Evolutionary conservation across 495 filamentous ascomycete species (phyloP).

Genomic region (Penicillium macrosclerotiorum): DNA sequence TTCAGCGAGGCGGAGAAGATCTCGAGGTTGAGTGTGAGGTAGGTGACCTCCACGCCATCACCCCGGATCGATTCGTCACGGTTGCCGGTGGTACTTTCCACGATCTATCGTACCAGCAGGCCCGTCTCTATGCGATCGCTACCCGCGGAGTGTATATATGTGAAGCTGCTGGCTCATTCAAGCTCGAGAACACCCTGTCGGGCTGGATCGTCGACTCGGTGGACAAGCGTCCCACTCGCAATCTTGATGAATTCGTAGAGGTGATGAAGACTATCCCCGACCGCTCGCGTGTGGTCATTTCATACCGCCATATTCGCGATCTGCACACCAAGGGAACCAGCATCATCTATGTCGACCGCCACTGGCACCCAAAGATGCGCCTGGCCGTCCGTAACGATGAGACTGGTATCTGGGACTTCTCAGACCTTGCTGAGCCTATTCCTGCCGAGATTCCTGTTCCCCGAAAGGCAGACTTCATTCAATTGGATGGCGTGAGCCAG

Average conservation of each 20-base stretch:
- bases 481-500: slow-evolving; percentile 83
- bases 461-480: slow-evolving; percentile 82
- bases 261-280: slow-evolving; percentile 88
- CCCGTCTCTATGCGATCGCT: slow-evolving; percentile 87
- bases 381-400: slow-evolving; percentile 87
- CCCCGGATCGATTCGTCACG: slow-evolving; percentile 90
- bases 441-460: slow-evolving; percentile 69
- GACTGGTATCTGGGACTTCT: slow-evolving; percentile 93
- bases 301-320: slow-evolving; percentile 93
- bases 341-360: slow-evolving; percentile 88
- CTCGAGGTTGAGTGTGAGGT: slow-evolving; percentile 82
- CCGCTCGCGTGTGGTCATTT: slow-evolving; percentile 84
- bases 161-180: slow-evolving; percentile 92
- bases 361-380: slow-evolving; percentile 94
- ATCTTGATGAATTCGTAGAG: slow-evolving; percentile 85
- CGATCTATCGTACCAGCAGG: slow-evolving; percentile 92
- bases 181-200: slow-evolving; percentile 83
- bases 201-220: slow-evolving; percentile 94
- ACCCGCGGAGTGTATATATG: slow-evolving; percentile 92
- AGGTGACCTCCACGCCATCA: slow-evolving; percentile 90
- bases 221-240: slow-evolving; percentile 83
- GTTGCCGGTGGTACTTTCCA: slow-evolving; percentile 94
- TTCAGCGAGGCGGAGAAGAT: slow-evolving; percentile 87
- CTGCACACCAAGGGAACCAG: slow-evolving; percentile 91
- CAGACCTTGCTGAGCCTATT: slow-evolving; percentile 75